A percentile compares a stretch with the other conserved stretches of the same genome.
Conservation (phyloP, 768 basidiomycete genomes). For the Mycena haematopus region DNA sequence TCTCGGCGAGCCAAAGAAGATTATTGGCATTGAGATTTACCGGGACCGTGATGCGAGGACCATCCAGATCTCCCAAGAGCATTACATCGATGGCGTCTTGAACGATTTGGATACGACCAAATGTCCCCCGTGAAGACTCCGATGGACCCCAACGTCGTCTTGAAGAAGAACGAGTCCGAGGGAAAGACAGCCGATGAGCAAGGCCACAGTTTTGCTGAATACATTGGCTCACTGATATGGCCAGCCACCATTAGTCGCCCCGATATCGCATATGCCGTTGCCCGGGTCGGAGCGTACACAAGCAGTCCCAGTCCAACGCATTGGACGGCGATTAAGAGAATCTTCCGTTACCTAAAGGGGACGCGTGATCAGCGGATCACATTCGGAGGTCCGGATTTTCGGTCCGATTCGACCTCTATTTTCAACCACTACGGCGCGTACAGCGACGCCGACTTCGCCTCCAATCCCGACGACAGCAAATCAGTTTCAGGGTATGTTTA, state of each 20-base stretch:
- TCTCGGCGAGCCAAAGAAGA: conserved; percentile 28
- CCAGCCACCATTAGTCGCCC: too few relatives aligned
- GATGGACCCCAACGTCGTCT: conserved; percentile 14
- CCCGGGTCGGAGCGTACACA: conserved; percentile 7
- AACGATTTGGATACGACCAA: conserved; percentile 13
- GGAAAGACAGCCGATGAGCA: conserved; percentile 1
- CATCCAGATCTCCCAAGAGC: too few relatives aligned
- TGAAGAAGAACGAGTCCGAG: conserved; percentile 8
- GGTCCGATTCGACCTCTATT: not conserved
- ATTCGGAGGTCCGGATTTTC: not conserved
- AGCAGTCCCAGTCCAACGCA: conserved; percentile 5
- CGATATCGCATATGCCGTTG: too few relatives aligned
- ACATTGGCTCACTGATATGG: too few relatives aligned
- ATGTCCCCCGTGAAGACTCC: conserved; percentile 16
- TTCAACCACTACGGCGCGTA: conserved; percentile 11
- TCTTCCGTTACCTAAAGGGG: conserved; percentile 8
- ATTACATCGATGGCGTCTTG: conserved; percentile 9
- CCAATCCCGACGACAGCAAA: too few relatives aligned
- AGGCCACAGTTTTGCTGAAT: conserved; percentile 10
- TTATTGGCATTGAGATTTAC: conserved; percentile 36
- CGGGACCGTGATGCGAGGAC: conserved; percentile 1
- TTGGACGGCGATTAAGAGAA: conserved; percentile 13
- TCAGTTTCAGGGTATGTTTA: too few relatives aligned
- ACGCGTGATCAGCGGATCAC: conserved; percentile 4
- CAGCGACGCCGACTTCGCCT: too few relatives aligned